Conservation (phyloP, 2,329 filamentous ascomycete species). For the Xylaria polymorpha region DNA sequence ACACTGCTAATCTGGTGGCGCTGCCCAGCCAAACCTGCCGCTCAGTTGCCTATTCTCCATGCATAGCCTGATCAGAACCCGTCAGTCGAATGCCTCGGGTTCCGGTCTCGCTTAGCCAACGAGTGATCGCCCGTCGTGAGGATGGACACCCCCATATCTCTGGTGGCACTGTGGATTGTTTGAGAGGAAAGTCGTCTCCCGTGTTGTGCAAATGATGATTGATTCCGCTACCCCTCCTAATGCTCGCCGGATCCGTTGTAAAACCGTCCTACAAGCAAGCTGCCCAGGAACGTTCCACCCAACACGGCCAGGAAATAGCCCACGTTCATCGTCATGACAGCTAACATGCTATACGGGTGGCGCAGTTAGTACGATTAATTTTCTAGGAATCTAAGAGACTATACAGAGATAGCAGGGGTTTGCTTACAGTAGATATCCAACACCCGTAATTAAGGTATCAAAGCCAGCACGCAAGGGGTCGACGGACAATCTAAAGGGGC, state of each 20-base stretch:
- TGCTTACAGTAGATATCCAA: constrained; percentile 51
- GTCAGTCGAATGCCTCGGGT: not conserved
- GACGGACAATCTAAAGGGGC: constrained; percentile 85
- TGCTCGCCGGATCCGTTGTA: constrained; percentile 41
- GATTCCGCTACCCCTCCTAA: constrained; percentile 31
- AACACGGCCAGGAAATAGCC: constrained; percentile 51
- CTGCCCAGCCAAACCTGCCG: not conserved
- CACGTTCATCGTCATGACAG: constrained; percentile 52
- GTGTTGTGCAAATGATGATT: constrained; percentile 7
- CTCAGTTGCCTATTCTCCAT: not conserved
- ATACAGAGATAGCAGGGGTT: not conserved
- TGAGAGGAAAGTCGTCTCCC: not conserved
- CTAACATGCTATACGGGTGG: constrained; percentile 51
- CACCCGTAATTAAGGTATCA: constrained; percentile 48
- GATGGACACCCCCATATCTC: not conserved
- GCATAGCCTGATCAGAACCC: not conserved
- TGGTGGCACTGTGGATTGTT: not conserved
- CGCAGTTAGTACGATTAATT: constrained; percentile 16
- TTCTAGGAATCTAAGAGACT: not conserved
- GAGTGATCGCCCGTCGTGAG: not conserved
- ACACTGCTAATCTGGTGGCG: not conserved
- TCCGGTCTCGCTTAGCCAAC: constrained; percentile 3
- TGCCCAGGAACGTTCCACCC: constrained; percentile 77
- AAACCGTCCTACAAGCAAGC: constrained; percentile 81
- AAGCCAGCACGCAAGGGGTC: constrained; percentile 53